phyloP scores from a whole-genome alignment of 495 filamentous ascomycete genomes.

The Lasiosphaeria miniovina region DNA sequence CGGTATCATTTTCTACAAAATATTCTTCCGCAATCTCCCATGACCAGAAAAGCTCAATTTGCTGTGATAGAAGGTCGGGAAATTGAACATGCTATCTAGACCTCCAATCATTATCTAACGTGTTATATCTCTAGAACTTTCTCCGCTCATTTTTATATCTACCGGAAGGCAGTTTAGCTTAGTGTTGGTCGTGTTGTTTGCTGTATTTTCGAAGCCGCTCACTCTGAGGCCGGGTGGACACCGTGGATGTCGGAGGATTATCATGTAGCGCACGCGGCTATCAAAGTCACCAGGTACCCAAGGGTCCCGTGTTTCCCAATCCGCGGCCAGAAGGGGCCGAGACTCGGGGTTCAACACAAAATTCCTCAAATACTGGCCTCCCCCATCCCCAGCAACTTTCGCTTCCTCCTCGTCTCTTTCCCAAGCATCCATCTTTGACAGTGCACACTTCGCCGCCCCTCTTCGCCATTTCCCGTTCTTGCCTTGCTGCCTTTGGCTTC shows the following conservation, averaged over 20 bases:
- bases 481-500: slow-evolving; percentile 9
- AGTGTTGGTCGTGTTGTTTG: neutral
- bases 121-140: too few species aligned
- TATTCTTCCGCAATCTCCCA: neutral
- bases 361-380: slow-evolving; percentile 36
- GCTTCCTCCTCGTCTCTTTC: slow-evolving; percentile 25
- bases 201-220: neutral
- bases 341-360: slow-evolving; percentile 27
- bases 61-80: too few species aligned
- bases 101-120: too few species aligned
- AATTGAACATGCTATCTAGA: too few species aligned
- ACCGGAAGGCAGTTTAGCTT: too few species aligned
- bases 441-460: slow-evolving; percentile 8
- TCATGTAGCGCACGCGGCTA: slow-evolving; percentile 19
- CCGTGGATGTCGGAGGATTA: neutral
- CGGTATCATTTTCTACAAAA: slow-evolving; percentile 24
- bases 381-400: slow-evolving; percentile 19
- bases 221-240: neutral
- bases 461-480: slow-evolving; percentile 7
- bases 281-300: slow-evolving; percentile 8
- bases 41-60: too few species aligned
- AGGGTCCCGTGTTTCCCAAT: slow-evolving; percentile 15
- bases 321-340: slow-evolving; percentile 28
- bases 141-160: too few species aligned
- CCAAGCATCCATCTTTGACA: slow-evolving; percentile 20